phyloP scores from a whole-genome alignment of 1,139 yeast species.

The Pichia sp. region DNA sequence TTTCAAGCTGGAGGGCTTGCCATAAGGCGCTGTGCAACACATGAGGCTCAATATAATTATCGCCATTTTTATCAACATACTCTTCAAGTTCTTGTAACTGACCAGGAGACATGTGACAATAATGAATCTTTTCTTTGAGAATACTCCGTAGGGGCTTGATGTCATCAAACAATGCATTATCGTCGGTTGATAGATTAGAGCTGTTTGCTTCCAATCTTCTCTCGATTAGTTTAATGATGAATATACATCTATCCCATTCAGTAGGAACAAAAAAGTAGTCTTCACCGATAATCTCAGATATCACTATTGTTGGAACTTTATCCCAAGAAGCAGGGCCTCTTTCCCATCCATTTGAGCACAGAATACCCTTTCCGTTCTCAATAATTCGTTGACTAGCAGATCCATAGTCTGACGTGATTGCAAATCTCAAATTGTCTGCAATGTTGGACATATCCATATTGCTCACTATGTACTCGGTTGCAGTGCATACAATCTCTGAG shows the following conservation, averaged over 20 bases:
- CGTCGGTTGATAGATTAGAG: not conserved
- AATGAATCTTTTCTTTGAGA: conserved; percentile 35
- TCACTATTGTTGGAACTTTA: conserved; percentile 35
- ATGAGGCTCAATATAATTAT: conserved; percentile 30
- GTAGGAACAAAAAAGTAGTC: conserved; percentile 45
- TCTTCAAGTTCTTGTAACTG: conserved; percentile 36
- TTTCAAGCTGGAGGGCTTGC: conserved; percentile 37
- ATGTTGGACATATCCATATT: conserved; percentile 31
- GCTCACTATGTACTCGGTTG: conserved; percentile 34
- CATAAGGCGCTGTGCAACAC: conserved; percentile 40
- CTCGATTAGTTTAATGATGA: conserved; percentile 34
- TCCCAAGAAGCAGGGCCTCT: conserved; percentile 38
- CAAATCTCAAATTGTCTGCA: conserved; percentile 34
- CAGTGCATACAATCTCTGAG: conserved; percentile 35
- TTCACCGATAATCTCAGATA: conserved; percentile 37
- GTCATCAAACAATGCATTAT: conserved; percentile 15
- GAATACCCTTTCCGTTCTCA: conserved; percentile 38
- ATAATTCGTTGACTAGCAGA: conserved; percentile 35
- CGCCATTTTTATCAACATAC: conserved; percentile 29
- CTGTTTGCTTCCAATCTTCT: conserved; percentile 21
- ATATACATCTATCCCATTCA: conserved; percentile 46
- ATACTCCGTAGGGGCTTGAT: conserved; percentile 23
- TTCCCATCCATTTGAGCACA: conserved; percentile 42
- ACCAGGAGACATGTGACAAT: conserved; percentile 40
- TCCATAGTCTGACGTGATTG: conserved; percentile 37